Conservation (phyloP, 202 grass and related monocot genomes). For the Panicum hallii region DNA sequence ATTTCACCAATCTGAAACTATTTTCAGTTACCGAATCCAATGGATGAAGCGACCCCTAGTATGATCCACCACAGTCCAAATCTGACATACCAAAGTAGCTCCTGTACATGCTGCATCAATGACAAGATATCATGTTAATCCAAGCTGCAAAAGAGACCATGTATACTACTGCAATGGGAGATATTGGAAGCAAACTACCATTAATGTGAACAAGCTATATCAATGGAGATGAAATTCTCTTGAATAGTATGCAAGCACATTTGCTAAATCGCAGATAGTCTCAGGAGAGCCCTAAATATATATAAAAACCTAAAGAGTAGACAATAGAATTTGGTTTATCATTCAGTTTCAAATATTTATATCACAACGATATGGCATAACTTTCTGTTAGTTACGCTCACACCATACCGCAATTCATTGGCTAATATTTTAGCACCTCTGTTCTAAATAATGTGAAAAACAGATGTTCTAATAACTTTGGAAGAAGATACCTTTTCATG, state of each 20-base stretch:
- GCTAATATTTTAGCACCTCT: constrained; percentile 24
- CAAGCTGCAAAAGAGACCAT: constrained; percentile 33
- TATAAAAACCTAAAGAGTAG: not conserved
- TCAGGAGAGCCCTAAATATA: constrained; percentile 7
- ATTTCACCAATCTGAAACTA: constrained; percentile 17
- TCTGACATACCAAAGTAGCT: constrained; percentile 72
- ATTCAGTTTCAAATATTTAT: constrained; percentile 21
- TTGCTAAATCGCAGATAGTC: constrained; percentile 27
- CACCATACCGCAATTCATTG: not conserved
- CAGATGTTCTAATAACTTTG: constrained; percentile 17
- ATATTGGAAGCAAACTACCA: constrained; percentile 20
- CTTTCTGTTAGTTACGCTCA: constrained; percentile 32
- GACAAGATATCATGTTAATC: constrained; percentile 40
- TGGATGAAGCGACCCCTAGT: constrained; percentile 93
- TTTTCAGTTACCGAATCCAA: constrained; percentile 75
- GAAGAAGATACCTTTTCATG: constrained; percentile 74
- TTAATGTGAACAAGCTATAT: constrained; percentile 22
- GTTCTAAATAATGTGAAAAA: not conserved
- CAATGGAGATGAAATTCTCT: constrained; percentile 18
- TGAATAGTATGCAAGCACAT: not conserved
- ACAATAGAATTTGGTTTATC: constrained; percentile 3
- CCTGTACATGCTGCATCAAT: constrained; percentile 73
- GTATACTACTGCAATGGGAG: not conserved
- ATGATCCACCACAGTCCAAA: constrained; percentile 91
- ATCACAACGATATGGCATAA: constrained; percentile 27